These are phyloP conservation scores for Leccinum pallidistipes DNA, from an alignment of 1,284 basidiomycete genomes.

Conservation along the genomic window DNA sequence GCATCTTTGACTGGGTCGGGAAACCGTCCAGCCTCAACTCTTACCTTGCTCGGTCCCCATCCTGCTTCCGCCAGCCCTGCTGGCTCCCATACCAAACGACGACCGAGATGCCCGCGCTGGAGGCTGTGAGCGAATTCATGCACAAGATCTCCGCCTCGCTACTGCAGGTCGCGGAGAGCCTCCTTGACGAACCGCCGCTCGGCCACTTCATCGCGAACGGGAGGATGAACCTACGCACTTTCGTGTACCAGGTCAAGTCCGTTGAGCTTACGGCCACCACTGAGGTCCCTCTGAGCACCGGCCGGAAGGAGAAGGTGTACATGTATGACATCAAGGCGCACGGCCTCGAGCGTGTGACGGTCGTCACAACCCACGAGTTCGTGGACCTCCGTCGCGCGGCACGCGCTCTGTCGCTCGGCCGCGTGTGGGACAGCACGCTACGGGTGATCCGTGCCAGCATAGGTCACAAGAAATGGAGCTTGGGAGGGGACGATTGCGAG, in stretches of 20 bases:
- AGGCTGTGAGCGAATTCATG: conserved; percentile 12
- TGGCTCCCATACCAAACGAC: conserved; percentile 10
- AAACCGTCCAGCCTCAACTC: conserved; percentile 27
- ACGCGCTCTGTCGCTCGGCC: conserved; percentile 18
- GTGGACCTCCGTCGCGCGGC: background rate
- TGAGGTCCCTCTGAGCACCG: background rate
- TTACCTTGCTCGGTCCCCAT: conserved; percentile 25
- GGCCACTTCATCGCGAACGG: conserved; percentile 33
- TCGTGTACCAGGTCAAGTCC: conserved; percentile 27
- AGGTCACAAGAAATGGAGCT: background rate
- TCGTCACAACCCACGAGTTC: conserved; percentile 18
- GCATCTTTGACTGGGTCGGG: conserved; percentile 31
- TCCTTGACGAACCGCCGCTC: conserved; percentile 27
- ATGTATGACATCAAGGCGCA: conserved; percentile 23
- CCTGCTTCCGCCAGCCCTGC: conserved; percentile 19
- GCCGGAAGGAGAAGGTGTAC: conserved; percentile 11
- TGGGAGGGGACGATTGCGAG: background rate
- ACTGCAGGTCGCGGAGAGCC: conserved; percentile 15
- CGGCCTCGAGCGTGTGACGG: conserved; percentile 14
- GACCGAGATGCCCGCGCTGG: conserved; percentile 4
- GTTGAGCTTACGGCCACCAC: conserved; percentile 7
- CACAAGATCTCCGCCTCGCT: conserved; percentile 16
- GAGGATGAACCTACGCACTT: conserved; percentile 28
- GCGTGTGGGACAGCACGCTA: conserved; percentile 26
- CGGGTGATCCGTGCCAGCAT: conserved; percentile 8